These are phyloP conservation scores for Fusarium neocosmosporiellum DNA, from an alignment of 2,329 filamentous ascomycete species.

Conservation along the genomic window DNA sequence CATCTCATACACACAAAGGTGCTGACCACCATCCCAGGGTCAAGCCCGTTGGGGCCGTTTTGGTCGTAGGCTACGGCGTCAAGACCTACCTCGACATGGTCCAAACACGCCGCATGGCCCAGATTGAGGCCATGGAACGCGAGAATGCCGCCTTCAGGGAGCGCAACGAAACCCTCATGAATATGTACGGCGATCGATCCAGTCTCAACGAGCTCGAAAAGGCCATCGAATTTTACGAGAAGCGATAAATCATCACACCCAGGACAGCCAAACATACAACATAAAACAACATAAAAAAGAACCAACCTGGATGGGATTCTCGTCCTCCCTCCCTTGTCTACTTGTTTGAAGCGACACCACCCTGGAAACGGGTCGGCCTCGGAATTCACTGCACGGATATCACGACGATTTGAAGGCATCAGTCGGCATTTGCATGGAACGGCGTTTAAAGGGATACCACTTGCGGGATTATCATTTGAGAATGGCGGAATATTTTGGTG, in stretches of 20 bases:
- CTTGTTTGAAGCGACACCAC: conserved; percentile 24
- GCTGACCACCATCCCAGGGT: conserved; percentile 41
- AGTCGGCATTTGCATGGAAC: conserved; percentile 30
- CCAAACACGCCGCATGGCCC: conserved; percentile 43
- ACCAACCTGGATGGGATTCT: not conserved
- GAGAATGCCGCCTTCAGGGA: conserved; percentile 50
- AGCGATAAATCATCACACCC: conserved; percentile 39
- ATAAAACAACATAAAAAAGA: conserved; percentile 4
- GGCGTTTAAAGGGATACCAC: conserved; percentile 39
- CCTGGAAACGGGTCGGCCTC: conserved; percentile 8
- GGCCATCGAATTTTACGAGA: conserved; percentile 60
- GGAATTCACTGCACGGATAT: conserved; percentile 25
- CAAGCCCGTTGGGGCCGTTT: conserved; percentile 47
- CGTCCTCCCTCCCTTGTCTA: conserved; percentile 12
- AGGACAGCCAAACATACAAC: conserved; percentile 3
- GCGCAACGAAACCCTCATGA: conserved; percentile 57
- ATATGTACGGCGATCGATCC: conserved; percentile 62
- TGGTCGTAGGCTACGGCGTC: conserved; percentile 50
- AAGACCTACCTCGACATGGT: conserved; percentile 48
- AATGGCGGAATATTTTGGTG: conserved; percentile 6
- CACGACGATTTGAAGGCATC: conserved; percentile 20
- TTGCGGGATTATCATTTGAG: conserved; percentile 15
- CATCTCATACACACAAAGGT: conserved; percentile 2
- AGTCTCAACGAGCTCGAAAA: conserved; percentile 61
- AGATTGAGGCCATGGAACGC: conserved; percentile 48